Evolutionary conservation across 1,139 yeast genomes (phyloP).

Genomic region (Kodamaea anthophila): DNA sequence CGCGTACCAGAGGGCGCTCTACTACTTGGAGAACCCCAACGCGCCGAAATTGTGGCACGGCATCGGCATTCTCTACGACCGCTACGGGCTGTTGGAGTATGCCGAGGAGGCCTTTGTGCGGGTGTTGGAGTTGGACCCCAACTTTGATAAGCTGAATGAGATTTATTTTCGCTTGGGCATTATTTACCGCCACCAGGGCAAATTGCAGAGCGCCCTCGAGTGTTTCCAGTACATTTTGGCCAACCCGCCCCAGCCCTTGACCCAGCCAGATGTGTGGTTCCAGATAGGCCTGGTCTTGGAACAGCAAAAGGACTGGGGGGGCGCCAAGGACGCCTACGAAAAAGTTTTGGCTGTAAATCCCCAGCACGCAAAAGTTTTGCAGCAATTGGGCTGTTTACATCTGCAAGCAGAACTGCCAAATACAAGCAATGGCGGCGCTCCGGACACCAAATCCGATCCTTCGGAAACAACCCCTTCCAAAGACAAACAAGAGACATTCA

Average conservation of each 20-base stretch:
- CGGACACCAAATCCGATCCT: slow-evolving; percentile 20
- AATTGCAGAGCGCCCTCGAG: slow-evolving; percentile 79
- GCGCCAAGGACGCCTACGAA: slow-evolving; percentile 94
- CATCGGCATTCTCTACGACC: slow-evolving; percentile 89
- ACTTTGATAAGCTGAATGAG: slow-evolving; percentile 93
- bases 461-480: too few species aligned
- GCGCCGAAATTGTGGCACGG: slow-evolving; percentile 99
- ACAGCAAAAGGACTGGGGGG: slow-evolving; percentile 84
- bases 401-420: slow-evolving; percentile 57
- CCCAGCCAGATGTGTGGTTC: slow-evolving; percentile 97
- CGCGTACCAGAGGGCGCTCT: slow-evolving; percentile 92
- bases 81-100: slow-evolving; percentile 92
- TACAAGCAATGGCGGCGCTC: background rate
- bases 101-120: slow-evolving; percentile 98
- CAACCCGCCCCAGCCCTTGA: slow-evolving; percentile 91
- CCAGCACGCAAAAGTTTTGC: slow-evolving; percentile 90
- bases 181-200: slow-evolving; percentile 91
- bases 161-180: slow-evolving; percentile 96
- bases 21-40: slow-evolving; percentile 85
- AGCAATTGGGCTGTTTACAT: slow-evolving; percentile 91
- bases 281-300: slow-evolving; percentile 95
- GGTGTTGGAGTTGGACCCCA: slow-evolving; percentile 91
- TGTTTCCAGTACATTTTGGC: slow-evolving; percentile 88
- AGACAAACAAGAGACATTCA: slow-evolving; percentile 20
- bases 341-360: slow-evolving; percentile 86